Evolutionary conservation across 441 rosid species (phyloP).

Genomic region (Populus hybrid): DNA sequence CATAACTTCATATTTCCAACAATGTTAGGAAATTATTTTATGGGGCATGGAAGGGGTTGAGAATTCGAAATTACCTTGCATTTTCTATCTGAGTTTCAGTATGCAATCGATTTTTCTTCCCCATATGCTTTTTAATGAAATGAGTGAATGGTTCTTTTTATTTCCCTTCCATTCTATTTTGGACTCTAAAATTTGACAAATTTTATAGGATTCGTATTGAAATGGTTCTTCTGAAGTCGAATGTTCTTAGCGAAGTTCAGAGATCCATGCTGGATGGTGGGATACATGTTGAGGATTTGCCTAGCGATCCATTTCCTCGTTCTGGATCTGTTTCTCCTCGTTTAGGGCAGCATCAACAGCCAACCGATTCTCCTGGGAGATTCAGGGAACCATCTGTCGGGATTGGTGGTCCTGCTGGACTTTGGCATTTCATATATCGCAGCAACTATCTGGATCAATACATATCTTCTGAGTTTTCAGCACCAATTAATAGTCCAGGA

Average conservation of each 20-base stretch:
- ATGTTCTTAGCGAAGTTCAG: constrained; percentile 81
- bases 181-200: constrained; percentile 11
- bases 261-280: constrained; percentile 92
- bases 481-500: constrained; percentile 65
- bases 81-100: neutral
- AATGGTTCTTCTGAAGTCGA: constrained; percentile 73
- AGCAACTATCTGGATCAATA: constrained; percentile 94
- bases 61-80: neutral
- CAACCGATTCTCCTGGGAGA: constrained; percentile 48
- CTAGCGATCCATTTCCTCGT: constrained; percentile 50
- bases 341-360: constrained; percentile 44
- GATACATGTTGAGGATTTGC: constrained; percentile 86
- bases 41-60: neutral
- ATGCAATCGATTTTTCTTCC: neutral
- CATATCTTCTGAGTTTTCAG: constrained; percentile 83
- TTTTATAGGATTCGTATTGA: constrained; percentile 71
- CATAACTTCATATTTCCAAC: neutral
- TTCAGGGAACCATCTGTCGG: constrained; percentile 49
- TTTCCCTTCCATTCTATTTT: neutral
- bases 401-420: constrained; percentile 88
- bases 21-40: neutral
- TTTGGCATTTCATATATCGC: constrained; percentile 97
- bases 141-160: neutral
- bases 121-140: neutral
- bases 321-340: constrained; percentile 34